phyloP scores from a whole-genome alignment of 2,329 filamentous ascomycete species.

The Pseudocercospora crystallina region DNA sequence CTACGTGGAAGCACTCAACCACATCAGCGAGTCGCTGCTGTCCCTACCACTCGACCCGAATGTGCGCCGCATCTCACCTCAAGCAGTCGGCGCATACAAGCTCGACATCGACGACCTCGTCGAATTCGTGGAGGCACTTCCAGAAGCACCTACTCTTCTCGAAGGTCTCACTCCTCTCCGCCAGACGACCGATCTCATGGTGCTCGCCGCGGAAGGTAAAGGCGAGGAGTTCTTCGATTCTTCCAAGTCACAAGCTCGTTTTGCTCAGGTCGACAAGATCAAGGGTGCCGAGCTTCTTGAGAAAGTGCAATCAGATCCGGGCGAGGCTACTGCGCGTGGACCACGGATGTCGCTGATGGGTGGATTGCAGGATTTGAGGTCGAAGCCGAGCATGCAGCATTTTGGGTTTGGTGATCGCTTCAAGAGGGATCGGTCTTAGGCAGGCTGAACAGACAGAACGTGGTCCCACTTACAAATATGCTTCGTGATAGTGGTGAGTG shows the following conservation, averaged over 20 bases:
- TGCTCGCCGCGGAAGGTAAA: constrained; percentile 68
- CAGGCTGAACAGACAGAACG: not conserved
- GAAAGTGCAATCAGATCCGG: constrained; percentile 56
- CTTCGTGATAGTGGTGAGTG: not conserved
- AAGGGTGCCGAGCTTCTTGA: constrained; percentile 88
- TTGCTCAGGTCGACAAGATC: constrained; percentile 85
- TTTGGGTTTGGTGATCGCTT: constrained; percentile 26
- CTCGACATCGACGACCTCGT: constrained; percentile 82
- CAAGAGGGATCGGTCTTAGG: constrained; percentile 25
- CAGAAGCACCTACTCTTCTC: constrained; percentile 78
- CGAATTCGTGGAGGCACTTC: constrained; percentile 78
- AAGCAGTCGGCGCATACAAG: constrained; percentile 77
- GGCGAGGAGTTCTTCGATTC: constrained; percentile 92
- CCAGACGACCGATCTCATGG: constrained; percentile 87
- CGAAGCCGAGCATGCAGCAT: constrained; percentile 27
- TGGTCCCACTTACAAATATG: not conserved
- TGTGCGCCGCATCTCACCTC: constrained; percentile 82
- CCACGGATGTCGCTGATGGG: constrained; percentile 23
- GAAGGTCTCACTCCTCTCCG: constrained; percentile 90
- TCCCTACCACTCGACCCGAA: constrained; percentile 71
- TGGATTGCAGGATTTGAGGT: constrained; percentile 24
- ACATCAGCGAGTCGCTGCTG: constrained; percentile 65
- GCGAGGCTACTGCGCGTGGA: constrained; percentile 8
- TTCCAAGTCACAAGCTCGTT: constrained; percentile 85
- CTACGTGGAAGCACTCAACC: constrained; percentile 92